A percentile compares a stretch with the other conserved stretches of the same genome.
Evolutionary conservation across 1,139 yeast species (phyloP).

Genomic region (Nakaseomyces uthaithaninus): DNA sequence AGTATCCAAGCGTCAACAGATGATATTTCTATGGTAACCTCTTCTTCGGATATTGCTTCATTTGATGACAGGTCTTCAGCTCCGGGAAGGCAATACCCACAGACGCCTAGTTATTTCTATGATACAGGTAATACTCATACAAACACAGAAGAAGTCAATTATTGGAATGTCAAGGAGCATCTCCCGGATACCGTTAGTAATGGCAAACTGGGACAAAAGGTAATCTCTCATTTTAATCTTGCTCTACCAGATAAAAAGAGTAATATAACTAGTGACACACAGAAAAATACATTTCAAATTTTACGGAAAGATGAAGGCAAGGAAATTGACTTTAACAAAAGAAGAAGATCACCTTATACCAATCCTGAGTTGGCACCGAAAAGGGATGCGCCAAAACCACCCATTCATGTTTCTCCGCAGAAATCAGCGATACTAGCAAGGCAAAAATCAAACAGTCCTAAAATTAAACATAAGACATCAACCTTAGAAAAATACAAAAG

Average conservation of each 20-base stretch:
- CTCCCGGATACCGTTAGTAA: slow-evolving; percentile 8
- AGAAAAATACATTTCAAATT: slow-evolving; percentile 46
- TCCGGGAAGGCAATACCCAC: slow-evolving; percentile 27
- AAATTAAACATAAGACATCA: slow-evolving; percentile 19
- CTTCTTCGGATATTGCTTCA: slow-evolving; percentile 29
- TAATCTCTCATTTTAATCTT: slow-evolving; percentile 11
- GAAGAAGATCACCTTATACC: slow-evolving; percentile 66
- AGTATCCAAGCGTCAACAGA: slow-evolving; percentile 23
- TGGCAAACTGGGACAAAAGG: slow-evolving; percentile 9
- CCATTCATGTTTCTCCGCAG: slow-evolving; percentile 37
- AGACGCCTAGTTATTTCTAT: slow-evolving; percentile 30
- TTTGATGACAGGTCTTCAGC: slow-evolving; percentile 26
- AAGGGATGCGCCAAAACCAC: slow-evolving; percentile 58
- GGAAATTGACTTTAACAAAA: slow-evolving; percentile 75
- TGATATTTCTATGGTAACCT: slow-evolving; percentile 25
- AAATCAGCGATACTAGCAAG: slow-evolving; percentile 12
- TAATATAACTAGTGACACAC: slow-evolving; percentile 11
- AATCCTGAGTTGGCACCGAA: slow-evolving; percentile 46
- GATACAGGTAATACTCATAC: slow-evolving; percentile 20
- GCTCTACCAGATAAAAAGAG: slow-evolving; percentile 8
- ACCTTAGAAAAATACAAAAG: slow-evolving; percentile 13
- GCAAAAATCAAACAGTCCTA: slow-evolving; percentile 11
- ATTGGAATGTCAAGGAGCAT: slow-evolving; percentile 55
- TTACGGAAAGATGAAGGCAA: slow-evolving; percentile 52
- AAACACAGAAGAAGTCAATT: slow-evolving; percentile 41